phyloP scores from a whole-genome alignment of 75 land plant genomes.

The Azolla pinnata region DNA sequence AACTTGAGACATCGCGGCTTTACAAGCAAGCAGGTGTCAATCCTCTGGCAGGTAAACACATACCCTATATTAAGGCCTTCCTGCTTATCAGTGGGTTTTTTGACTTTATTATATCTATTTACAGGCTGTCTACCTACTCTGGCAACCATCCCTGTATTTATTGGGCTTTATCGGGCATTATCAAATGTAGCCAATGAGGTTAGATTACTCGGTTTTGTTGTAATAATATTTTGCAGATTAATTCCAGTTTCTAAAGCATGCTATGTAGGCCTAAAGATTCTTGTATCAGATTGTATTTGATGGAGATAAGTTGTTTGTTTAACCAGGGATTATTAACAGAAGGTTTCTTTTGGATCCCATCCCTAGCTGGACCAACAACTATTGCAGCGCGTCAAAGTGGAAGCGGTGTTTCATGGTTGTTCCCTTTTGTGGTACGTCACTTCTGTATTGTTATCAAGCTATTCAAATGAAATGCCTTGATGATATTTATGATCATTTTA shows the following conservation, averaged over 20 bases:
- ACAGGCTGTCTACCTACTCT: slow-evolving; percentile 49
- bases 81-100: not conserved
- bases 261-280: no score
- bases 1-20: slow-evolving; percentile 41
- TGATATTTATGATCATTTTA: no score
- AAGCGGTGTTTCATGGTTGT: slow-evolving; percentile 48
- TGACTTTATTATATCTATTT: not conserved
- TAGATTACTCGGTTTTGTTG: not conserved
- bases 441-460: not conserved
- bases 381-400: slow-evolving; percentile 40
- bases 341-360: slow-evolving; percentile 56
- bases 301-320: no score
- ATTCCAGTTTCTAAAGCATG: no score
- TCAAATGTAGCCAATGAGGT: slow-evolving; percentile 57
- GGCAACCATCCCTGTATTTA: slow-evolving; percentile 52
- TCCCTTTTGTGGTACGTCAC: slow-evolving; percentile 45
- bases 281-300: no score
- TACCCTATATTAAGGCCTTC: not conserved
- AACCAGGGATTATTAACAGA: slow-evolving; percentile 48
- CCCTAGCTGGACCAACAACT: slow-evolving; percentile 46
- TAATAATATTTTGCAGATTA: not conserved
- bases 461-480: no score
- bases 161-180: slow-evolving; percentile 43
- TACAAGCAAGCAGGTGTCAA: slow-evolving; percentile 52
- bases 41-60: slow-evolving; percentile 36